Base-by-base conservation (phyloP, 2,329 filamentous ascomycete genomes). In the Capronia epimyces region DNA sequence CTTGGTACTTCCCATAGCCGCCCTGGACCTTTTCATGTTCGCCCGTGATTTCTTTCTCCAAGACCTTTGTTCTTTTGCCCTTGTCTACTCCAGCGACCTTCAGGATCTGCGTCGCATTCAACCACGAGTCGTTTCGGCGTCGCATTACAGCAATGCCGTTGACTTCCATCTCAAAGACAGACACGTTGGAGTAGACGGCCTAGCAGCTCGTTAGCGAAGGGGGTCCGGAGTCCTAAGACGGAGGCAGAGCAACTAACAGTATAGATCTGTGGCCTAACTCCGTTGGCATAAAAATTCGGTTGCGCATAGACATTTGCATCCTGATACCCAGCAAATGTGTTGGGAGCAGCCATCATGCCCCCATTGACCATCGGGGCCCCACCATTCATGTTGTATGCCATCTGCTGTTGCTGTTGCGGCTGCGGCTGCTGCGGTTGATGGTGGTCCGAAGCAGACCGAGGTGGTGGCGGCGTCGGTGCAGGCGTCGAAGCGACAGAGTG, bases 21-120 rank as follows among this genome's bases (percentile, higher is more conserved):
- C 93, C 93, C 67, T 98, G 93, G 2, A 98, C 91, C 70, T 98
- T 98, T 69, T 98, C 93, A 69, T 98, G 91, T 65, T 95, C 88
- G 64, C 93, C 93, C 0, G 87, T 93, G 52, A 98, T 95, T 69
- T 98, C 93, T 71, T 97, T 97, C 68, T 98, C 93, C 45, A 98
- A 77, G 6, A 97, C 94, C 70, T 97, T 97, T 52, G 93, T 97
- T 61, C 93, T 86, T 71, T 95, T 94, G 53, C 91, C 93, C 72
- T 98, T 98, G 66, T 96, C 91, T 54, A 98, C 89, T 44, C 90
- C 90, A 29, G 93, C 93, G 29, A 97, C 90, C 66, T 98, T 98
- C 59, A 98, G 80, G 60, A 98, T 97, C 69, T 98, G 93, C 0
- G 93, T 98, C 46, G 93, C 93, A 71, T 98, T 98, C 60, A 98